These are phyloP conservation scores for Eremochloa ophiuroides DNA, from an alignment of 176 grass and related monocot genomes.

Conservation along the genomic window DNA sequence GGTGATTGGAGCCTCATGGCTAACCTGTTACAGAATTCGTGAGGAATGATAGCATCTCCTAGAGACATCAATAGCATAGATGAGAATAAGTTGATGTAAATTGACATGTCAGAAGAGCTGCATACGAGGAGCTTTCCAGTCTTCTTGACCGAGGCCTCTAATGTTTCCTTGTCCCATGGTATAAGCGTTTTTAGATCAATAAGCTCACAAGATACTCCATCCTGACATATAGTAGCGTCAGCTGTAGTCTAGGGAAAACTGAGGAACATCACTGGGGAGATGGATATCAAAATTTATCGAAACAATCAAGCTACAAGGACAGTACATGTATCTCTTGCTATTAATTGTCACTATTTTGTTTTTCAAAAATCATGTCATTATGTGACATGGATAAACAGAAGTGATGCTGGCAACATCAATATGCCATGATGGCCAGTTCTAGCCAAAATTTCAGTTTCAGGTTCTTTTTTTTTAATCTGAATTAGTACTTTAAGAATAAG, in stretches of 20 bases:
- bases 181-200: constrained; percentile 93
- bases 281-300: neutral
- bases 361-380: neutral
- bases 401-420: neutral
- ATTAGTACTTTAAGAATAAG: too few species aligned
- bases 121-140: constrained; percentile 86
- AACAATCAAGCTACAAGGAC: neutral
- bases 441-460: neutral
- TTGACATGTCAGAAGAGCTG: too few species aligned
- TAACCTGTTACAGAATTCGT: constrained; percentile 48
- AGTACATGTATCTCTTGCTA: neutral
- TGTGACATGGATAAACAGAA: neutral
- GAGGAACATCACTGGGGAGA: neutral
- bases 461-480: neutral
- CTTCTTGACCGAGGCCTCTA: constrained; percentile 89
- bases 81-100: too few species aligned
- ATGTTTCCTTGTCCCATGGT: constrained; percentile 92
- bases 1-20: constrained; percentile 89
- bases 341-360: neutral
- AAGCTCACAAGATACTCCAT: constrained; percentile 90
- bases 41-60: neutral
- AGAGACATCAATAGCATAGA: too few species aligned
- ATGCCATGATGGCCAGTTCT: neutral
- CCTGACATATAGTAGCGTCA: constrained; percentile 46
- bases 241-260: neutral